These are phyloP conservation scores for Phytophthora lateralis DNA, from an alignment of 352 stramenopile genomes.

Conservation along the genomic window DNA sequence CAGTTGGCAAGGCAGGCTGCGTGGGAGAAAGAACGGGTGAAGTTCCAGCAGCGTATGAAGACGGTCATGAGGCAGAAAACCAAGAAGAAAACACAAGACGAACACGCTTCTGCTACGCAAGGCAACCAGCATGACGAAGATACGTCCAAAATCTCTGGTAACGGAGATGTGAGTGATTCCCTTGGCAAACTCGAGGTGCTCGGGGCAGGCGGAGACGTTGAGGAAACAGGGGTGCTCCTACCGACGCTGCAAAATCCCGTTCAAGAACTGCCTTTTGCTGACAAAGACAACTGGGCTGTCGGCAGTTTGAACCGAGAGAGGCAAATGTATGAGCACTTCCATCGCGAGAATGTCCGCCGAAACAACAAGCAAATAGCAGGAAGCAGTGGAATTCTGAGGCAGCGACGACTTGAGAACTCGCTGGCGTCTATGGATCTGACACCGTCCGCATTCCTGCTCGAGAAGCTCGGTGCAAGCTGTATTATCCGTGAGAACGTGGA, in stretches of 20 bases:
- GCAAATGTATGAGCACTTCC: constrained; percentile 79
- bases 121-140: constrained; percentile 25
- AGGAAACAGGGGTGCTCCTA: constrained; percentile 32
- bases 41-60: constrained; percentile 80
- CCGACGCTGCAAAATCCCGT: constrained; percentile 47
- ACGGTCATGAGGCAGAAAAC: constrained; percentile 61
- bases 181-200: constrained; percentile 28
- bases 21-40: constrained; percentile 67
- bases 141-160: neutral
- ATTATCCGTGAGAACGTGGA: constrained; percentile 52
- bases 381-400: constrained; percentile 38
- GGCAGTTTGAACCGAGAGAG: constrained; percentile 73
- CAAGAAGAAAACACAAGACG: constrained; percentile 20
- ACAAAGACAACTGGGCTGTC: constrained; percentile 86
- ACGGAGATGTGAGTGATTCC: constrained; percentile 31
- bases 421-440: constrained; percentile 53
- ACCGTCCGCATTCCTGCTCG: constrained; percentile 70
- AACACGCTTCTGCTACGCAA: neutral
- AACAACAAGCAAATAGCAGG: constrained; percentile 50
- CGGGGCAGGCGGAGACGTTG: constrained; percentile 16
- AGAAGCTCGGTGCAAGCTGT: constrained; percentile 64
- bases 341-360: constrained; percentile 68
- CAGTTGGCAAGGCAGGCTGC: constrained; percentile 66
- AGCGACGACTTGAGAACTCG: constrained; percentile 39
- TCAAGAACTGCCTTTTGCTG: constrained; percentile 60